phyloP scores from a whole-genome alignment of 1,284 basidiomycete genomes.

The Cryptococcus neoformans region DNA sequence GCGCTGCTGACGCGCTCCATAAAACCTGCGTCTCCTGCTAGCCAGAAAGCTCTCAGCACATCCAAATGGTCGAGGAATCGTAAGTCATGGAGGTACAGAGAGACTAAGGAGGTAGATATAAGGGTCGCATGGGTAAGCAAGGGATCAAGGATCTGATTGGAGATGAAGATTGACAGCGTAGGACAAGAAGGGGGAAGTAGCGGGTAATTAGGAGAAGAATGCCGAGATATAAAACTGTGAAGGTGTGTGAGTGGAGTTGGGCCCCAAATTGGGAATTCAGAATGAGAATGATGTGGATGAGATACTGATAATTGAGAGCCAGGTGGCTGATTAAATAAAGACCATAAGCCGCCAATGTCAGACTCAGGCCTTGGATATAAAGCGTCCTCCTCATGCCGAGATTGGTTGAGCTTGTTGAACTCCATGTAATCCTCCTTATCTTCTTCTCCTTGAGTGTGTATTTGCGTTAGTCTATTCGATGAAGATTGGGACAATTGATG shows the following conservation, averaged over 20 bases:
- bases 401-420: conserved; percentile 5
- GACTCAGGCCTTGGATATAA: not conserved
- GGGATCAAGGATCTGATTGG: conserved; percentile 32
- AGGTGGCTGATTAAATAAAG: conserved; percentile 21
- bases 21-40: conserved; percentile 40
- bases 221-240: conserved; percentile 26
- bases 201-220: conserved; percentile 17
- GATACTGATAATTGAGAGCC: conserved; percentile 20
- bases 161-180: conserved; percentile 36
- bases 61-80: conserved; percentile 41
- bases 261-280: conserved; percentile 18
- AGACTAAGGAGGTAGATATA: conserved; percentile 39
- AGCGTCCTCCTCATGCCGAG: too few species aligned
- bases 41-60: conserved; percentile 39
- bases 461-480: not conserved
- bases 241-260: conserved; percentile 26
- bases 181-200: conserved; percentile 32
- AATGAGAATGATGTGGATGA: not conserved
- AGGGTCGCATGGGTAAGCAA: conserved; percentile 32
- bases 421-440: conserved; percentile 18
- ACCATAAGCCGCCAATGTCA: conserved; percentile 20
- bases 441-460: conserved; percentile 7
- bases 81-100: conserved; percentile 41
- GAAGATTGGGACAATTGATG: not conserved
- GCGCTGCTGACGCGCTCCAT: conserved; percentile 32